phyloP scores from a whole-genome alignment of 495 filamentous ascomycete genomes.

The Lasiosphaeriaceae sp. region DNA sequence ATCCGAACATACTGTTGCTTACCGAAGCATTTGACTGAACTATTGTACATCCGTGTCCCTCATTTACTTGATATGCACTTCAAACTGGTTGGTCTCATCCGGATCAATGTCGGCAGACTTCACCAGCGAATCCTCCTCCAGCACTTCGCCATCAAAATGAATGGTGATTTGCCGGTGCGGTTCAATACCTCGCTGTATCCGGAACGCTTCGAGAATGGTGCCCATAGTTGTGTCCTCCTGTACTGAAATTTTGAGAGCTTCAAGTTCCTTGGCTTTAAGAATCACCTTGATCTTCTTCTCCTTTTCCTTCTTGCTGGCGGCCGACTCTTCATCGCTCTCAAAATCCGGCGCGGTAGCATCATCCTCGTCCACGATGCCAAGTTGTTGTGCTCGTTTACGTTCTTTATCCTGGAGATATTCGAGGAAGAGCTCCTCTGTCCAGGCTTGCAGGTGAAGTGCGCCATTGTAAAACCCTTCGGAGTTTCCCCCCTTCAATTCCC shows the following conservation, averaged over 20 bases:
- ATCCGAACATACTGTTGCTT: not conserved
- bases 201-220: conserved; percentile 38
- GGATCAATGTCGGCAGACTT: conserved; percentile 62
- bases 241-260: conserved; percentile 34
- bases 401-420: conserved; percentile 40
- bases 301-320: conserved; percentile 20
- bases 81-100: conserved; percentile 71
- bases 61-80: conserved; percentile 59
- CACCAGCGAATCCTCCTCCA: conserved; percentile 59
- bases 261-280: conserved; percentile 40
- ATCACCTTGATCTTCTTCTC: conserved; percentile 58
- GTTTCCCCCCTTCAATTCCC: conserved; percentile 24
- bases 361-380: conserved; percentile 22
- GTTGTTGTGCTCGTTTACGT: conserved; percentile 25
- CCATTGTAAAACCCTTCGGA: conserved; percentile 35
- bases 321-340: conserved; percentile 11
- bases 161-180: conserved; percentile 55
- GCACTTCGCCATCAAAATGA: conserved; percentile 74
- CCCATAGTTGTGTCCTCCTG: conserved; percentile 34
- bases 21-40: not conserved
- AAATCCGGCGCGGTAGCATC: not conserved
- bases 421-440: conserved; percentile 58
- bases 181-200: conserved; percentile 25
- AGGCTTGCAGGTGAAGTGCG: conserved; percentile 66
- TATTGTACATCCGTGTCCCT: not conserved